Conservation (phyloP, 768 basidiomycete genomes). For the Tricholomella constricta region DNA sequence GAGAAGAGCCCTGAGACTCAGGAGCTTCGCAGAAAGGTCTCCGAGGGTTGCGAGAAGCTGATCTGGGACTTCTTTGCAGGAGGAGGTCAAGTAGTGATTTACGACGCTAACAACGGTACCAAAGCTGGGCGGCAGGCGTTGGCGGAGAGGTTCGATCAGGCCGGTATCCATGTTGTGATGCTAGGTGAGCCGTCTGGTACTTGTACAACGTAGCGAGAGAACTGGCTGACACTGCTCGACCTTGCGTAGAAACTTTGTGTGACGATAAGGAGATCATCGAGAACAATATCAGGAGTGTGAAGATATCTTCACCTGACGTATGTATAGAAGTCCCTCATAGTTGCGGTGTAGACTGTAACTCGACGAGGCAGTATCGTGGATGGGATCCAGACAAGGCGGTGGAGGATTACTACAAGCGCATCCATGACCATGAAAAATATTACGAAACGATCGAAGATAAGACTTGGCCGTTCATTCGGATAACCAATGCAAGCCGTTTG, state of each 20-base stretch:
- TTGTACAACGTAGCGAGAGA: background rate
- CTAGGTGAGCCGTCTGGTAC: constrained; percentile 58
- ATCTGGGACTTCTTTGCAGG: constrained; percentile 86
- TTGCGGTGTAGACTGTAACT: constrained; percentile 5
- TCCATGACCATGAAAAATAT: constrained; percentile 79
- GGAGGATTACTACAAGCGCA: constrained; percentile 89
- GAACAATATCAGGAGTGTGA: constrained; percentile 92
- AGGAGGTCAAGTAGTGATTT: constrained; percentile 96
- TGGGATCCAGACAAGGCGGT: constrained; percentile 95
- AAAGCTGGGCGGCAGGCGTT: constrained; percentile 64
- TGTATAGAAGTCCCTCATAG: constrained; percentile 28
- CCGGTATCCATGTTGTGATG: constrained; percentile 90
- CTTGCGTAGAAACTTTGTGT: constrained; percentile 76
- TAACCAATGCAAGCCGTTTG: constrained; percentile 72
- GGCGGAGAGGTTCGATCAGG: constrained; percentile 83
- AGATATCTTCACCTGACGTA: constrained; percentile 98
- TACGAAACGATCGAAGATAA: constrained; percentile 93
- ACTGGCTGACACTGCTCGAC: background rate
- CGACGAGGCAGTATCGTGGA: constrained; percentile 67
- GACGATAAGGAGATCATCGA: constrained; percentile 93
- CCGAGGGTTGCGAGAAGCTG: constrained; percentile 82
- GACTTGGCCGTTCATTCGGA: constrained; percentile 92
- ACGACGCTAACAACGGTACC: constrained; percentile 96
- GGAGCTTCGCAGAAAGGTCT: constrained; percentile 70
- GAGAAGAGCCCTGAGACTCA: constrained; percentile 72